Percentiles rank a stretch among this genome's conserved stretches.
These are phyloP conservation scores for Meira nashicola DNA, from an alignment of 1,284 basidiomycete species.

Conservation along the genomic window DNA sequence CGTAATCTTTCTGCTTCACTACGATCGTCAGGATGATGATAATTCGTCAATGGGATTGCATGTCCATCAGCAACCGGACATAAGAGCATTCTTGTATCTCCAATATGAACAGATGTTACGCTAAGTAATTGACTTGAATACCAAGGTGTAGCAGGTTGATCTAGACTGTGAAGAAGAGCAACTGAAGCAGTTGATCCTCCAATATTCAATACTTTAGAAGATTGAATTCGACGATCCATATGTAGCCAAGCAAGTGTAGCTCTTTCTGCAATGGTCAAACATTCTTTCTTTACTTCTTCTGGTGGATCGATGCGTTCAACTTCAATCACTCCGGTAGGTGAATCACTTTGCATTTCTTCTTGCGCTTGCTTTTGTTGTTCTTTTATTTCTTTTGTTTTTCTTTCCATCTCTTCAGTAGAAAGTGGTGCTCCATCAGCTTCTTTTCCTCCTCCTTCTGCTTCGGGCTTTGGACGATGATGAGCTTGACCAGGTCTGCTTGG, in stretches of 20 bases:
- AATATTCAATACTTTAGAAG: constrained; percentile 28
- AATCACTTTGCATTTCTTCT: constrained; percentile 1
- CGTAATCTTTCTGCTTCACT: constrained; percentile 78
- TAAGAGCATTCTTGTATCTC: constrained; percentile 74
- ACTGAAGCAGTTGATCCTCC: constrained; percentile 84
- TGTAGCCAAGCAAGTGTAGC: constrained; percentile 48
- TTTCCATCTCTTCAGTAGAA: not conserved
- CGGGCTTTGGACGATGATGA: constrained; percentile 5
- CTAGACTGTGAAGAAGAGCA: constrained; percentile 77
- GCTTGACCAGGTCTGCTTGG: constrained; percentile 22
- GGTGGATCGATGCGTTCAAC: constrained; percentile 25
- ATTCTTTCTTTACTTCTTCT: constrained; percentile 24
- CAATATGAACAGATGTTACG: constrained; percentile 80
- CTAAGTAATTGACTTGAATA: constrained; percentile 49
- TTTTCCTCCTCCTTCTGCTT: constrained; percentile 7
- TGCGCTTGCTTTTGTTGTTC: not conserved
- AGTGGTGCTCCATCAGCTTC: constrained; percentile 1
- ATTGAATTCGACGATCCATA: constrained; percentile 44
- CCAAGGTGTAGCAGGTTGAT: constrained; percentile 60
- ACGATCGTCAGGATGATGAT: constrained; percentile 82
- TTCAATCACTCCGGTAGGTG: constrained; percentile 4
- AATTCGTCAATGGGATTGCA: constrained; percentile 63
- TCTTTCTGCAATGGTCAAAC: constrained; percentile 44
- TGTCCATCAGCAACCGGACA: constrained; percentile 69
- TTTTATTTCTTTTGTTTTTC: not conserved